Evolutionary conservation across 192 early-diverging fungal genomes (phyloP).

Genomic region (Coemansia sp.): DNA sequence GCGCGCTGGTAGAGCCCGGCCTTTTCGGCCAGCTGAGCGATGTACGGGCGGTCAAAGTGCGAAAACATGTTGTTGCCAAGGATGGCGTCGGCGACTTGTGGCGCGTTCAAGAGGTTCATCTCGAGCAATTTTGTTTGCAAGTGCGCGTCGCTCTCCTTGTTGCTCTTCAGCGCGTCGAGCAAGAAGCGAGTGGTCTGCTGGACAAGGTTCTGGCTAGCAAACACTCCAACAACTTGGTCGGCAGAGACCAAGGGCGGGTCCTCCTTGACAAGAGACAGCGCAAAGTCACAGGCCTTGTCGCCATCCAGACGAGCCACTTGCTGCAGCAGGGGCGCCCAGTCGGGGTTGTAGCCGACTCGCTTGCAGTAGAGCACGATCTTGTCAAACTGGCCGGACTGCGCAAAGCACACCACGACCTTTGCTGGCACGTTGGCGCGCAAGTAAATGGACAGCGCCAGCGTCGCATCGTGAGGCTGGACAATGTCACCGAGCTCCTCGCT

Average conservation of each 20-base stretch:
- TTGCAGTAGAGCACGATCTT: constrained; percentile 97
- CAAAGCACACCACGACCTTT: constrained; percentile 97
- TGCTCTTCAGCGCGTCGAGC: constrained; percentile 94
- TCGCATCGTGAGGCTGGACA: constrained; percentile 88
- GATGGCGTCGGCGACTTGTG: constrained; percentile 99
- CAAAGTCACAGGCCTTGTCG: constrained; percentile 95
- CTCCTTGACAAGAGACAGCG: constrained; percentile 83
- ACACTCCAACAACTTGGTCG: constrained; percentile 94
- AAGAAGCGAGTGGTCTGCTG: constrained; percentile 98
- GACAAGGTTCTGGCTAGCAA: constrained; percentile 88
- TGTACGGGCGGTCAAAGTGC: constrained; percentile 91
- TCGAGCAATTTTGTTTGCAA: constrained; percentile 96
- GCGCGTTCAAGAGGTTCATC: constrained; percentile 96
- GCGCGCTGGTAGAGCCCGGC: constrained; percentile 96
- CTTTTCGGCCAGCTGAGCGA: constrained; percentile 96
- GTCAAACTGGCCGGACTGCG: constrained; percentile 93
- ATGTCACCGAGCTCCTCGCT: constrained; percentile 98
- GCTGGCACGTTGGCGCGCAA: constrained; percentile 90
- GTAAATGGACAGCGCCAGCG: constrained; percentile 94
- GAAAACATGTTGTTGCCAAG: constrained; percentile 95
- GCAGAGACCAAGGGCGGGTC: constrained; percentile 75
- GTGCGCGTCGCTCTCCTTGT: constrained; percentile 88
- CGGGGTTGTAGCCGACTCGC: constrained; percentile 91
- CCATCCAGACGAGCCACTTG: constrained; percentile 89
- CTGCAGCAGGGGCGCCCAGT: constrained; percentile 89